Evolutionary conservation across 768 basidiomycete species (phyloP).

Genomic region (Boletus reticuloceps): DNA sequence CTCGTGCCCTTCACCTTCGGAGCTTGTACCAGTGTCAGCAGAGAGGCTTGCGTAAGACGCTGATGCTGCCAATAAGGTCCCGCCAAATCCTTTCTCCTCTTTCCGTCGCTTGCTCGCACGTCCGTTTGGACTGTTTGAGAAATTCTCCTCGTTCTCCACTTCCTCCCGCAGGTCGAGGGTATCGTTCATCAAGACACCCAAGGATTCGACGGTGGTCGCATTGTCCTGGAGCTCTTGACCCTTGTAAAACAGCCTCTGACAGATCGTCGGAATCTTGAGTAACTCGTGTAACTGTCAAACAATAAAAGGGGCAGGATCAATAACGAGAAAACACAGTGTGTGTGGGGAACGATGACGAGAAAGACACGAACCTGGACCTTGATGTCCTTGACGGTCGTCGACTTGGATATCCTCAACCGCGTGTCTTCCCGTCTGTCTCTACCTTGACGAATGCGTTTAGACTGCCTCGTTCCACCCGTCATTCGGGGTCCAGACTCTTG

Average conservation of each 20-base stretch:
- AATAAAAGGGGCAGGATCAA: neutral
- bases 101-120: constrained; percentile 40
- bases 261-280: constrained; percentile 69
- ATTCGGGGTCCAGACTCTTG: constrained; percentile 36
- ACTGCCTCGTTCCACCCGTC: constrained; percentile 53
- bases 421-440: constrained; percentile 50
- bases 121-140: constrained; percentile 49
- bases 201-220: constrained; percentile 44
- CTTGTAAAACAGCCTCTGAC: constrained; percentile 65
- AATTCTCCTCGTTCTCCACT: constrained; percentile 55
- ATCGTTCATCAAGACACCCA: constrained; percentile 61
- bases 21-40: constrained; percentile 32
- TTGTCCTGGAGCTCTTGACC: constrained; percentile 66
- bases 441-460: constrained; percentile 63
- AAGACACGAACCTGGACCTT: constrained; percentile 58
- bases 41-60: constrained; percentile 27
- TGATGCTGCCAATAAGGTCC: constrained; percentile 61
- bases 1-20: constrained; percentile 31
- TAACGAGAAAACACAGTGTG: neutral
- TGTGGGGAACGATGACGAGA: neutral
- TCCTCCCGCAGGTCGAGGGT: constrained; percentile 64
- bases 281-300: constrained; percentile 54
- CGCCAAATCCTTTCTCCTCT: constrained; percentile 68
- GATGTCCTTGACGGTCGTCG: constrained; percentile 73
- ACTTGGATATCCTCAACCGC: constrained; percentile 56